Evolutionary conservation across 2,329 filamentous ascomycete genomes (phyloP).

Genomic region (Zarea fungicola): DNA sequence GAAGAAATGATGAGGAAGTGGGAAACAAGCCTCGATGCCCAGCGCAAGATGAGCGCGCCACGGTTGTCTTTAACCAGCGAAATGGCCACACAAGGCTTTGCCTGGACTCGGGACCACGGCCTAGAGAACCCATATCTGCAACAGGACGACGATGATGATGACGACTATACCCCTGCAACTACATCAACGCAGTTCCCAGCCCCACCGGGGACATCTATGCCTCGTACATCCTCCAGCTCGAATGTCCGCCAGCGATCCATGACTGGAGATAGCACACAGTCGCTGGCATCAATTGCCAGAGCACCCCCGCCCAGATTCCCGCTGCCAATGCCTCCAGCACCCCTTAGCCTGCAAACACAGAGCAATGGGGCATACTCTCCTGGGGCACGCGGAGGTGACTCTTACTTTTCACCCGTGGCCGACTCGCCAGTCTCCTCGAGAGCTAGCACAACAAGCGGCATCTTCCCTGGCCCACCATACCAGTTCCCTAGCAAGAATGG

Average conservation of each 20-base stretch:
- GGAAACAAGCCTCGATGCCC: constrained; percentile 71
- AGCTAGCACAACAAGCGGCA: constrained; percentile 68
- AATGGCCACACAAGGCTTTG: constrained; percentile 65
- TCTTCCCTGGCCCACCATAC: constrained; percentile 54
- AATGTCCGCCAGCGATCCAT: constrained; percentile 72
- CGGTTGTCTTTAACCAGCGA: constrained; percentile 43
- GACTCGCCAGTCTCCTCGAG: constrained; percentile 75
- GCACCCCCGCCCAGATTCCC: constrained; percentile 69
- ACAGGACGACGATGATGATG: constrained; percentile 59
- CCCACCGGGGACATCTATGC: constrained; percentile 22
- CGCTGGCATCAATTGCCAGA: constrained; percentile 50
- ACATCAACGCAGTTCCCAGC: constrained; percentile 32
- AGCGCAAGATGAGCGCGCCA: constrained; percentile 59
- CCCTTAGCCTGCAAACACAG: constrained; percentile 66
- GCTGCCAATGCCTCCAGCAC: constrained; percentile 48
- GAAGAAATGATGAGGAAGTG: constrained; percentile 94
- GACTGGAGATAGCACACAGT: constrained; percentile 64
- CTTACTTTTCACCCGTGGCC: constrained; percentile 85
- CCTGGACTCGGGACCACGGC: constrained; percentile 67
- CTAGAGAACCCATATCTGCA: constrained; percentile 79
- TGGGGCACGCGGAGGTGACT: constrained; percentile 60
- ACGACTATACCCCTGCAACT: constrained; percentile 39
- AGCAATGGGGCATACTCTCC: constrained; percentile 50
- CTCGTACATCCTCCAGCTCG: constrained; percentile 56
- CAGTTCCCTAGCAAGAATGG: constrained; percentile 65